phyloP scores from a whole-genome alignment of 306 rosid genomes.

The Amphicarpaea edgeworthii region DNA sequence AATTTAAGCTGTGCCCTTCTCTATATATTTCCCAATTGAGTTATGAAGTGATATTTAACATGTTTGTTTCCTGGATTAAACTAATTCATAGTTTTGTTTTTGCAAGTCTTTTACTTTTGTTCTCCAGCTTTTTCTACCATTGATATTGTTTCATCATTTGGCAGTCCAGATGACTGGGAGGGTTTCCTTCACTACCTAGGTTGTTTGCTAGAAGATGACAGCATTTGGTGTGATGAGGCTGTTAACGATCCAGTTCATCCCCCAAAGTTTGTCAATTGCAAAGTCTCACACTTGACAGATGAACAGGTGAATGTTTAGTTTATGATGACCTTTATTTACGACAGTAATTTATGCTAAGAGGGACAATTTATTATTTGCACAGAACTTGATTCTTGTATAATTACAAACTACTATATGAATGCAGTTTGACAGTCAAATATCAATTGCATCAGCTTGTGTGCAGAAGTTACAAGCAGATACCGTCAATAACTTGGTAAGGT shows the following conservation, averaged over 20 bases:
- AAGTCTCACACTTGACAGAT: constrained; percentile 75
- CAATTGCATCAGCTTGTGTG: constrained; percentile 70
- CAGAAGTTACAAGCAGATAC: constrained; percentile 68
- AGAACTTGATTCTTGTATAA: constrained; percentile 44
- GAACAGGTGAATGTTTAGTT: constrained; percentile 65
- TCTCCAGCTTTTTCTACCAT: constrained; percentile 28
- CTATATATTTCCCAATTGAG: constrained; percentile 14
- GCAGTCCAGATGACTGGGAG: constrained; percentile 99
- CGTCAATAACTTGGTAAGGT: constrained; percentile 57
- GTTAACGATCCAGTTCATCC: constrained; percentile 67
- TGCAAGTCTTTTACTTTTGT: background rate
- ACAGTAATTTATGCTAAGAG: constrained; percentile 28
- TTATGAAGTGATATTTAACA: constrained; percentile 23
- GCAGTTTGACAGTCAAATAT: constrained; percentile 91
- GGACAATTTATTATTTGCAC: constrained; percentile 15
- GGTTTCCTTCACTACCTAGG: constrained; percentile 90
- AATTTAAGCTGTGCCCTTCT: background rate
- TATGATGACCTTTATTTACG: constrained; percentile 32
- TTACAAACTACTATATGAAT: constrained; percentile 40
- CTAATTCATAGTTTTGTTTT: background rate
- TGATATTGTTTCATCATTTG: constrained; percentile 57
- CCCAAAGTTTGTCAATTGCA: constrained; percentile 63
- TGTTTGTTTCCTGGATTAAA: constrained; percentile 23
- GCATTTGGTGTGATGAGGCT: constrained; percentile 68
- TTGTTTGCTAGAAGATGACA: constrained; percentile 94